Conservation (phyloP, 202 grass and related monocot genomes). For the Panicum hallii region DNA sequence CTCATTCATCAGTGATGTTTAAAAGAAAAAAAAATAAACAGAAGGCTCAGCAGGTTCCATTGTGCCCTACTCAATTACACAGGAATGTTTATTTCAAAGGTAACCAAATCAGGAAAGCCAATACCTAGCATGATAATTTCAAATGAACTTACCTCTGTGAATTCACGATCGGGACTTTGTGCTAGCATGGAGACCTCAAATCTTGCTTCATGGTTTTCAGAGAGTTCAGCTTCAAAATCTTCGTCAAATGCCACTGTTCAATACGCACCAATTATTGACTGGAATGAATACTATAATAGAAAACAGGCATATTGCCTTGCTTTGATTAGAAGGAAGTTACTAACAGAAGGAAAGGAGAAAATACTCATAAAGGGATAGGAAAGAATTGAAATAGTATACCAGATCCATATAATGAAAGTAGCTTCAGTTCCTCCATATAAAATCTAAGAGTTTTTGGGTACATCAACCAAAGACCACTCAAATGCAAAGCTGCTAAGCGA, state of each 20-base stretch:
- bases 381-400: slow-evolving; percentile 56
- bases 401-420: slow-evolving; percentile 94
- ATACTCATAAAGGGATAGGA: slow-evolving; percentile 33
- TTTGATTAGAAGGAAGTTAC: slow-evolving; percentile 12
- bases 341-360: background rate
- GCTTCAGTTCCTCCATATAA: slow-evolving; percentile 92
- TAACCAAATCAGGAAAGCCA: slow-evolving; percentile 1
- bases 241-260: slow-evolving; percentile 93
- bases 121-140: slow-evolving; percentile 37
- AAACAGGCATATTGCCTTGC: slow-evolving; percentile 18
- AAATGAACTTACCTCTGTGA: slow-evolving; percentile 80
- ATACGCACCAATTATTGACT: slow-evolving; percentile 34
- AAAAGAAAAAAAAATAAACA: background rate
- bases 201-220: slow-evolving; percentile 89
- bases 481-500: slow-evolving; percentile 87
- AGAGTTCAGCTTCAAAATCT: slow-evolving; percentile 97
- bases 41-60: slow-evolving; percentile 26
- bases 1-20: background rate
- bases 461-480: slow-evolving; percentile 87
- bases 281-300: slow-evolving; percentile 35
- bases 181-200: slow-evolving; percentile 90
- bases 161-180: slow-evolving; percentile 96
- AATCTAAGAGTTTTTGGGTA: slow-evolving; percentile 80
- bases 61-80: slow-evolving; percentile 12
- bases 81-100: slow-evolving; percentile 3